Evolutionary conservation across 805 yeast species (phyloP), one percentile per base, ranked within the genome.

Genomic region (Hanseniaspora valbyensis): DNA sequence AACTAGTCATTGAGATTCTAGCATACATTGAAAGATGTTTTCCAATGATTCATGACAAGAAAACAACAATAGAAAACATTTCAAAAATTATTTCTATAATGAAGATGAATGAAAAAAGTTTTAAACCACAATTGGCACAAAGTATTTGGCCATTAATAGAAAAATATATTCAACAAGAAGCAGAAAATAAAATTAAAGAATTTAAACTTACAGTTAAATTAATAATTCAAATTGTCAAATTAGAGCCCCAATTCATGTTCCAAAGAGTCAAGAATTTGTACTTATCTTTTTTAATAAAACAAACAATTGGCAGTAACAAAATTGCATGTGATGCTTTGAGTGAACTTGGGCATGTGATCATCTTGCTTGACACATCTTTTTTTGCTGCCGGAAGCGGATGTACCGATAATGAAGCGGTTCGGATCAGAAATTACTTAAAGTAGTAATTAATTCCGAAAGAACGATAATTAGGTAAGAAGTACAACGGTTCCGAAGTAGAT

Each of bases 41-140:
- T 24, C 50, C 50, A 6, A 3, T 45, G 18, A 7, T 39, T 1
- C 6, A 18, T 4, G 18, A 16, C 24, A 45, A 45, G 8, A 16
- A n/a, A 10, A 13, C 16, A 13, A 6, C 25, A 4, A 5, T 39
- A 18, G 4, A 19, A 2, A 38, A 45, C 21, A 38, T 45, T n/a
- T 9, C 19, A 5, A 44, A 44, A 22, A 22, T 25, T 16, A 22
- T 25, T 24, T 18, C 19, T 3, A 29, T 45, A 21, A 12, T 45
- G 33, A 45, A 34, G 4, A 19, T 34, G 13, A 45, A 41, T 13
- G n/a, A 42, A n/a, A 38, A 39, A 33, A 45, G 39, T 13, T 45
- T 36, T 25, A 28, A 28, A 19, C 50, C 50, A 9, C 50, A 45
- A 19, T 26, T 45, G 32, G 50, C 50, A 29, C 50, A 45, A 21